Evolutionary conservation across 768 basidiomycete species (phyloP), one percentile per base, ranked within the genome.

Genomic region (Auricularia sp.): DNA sequence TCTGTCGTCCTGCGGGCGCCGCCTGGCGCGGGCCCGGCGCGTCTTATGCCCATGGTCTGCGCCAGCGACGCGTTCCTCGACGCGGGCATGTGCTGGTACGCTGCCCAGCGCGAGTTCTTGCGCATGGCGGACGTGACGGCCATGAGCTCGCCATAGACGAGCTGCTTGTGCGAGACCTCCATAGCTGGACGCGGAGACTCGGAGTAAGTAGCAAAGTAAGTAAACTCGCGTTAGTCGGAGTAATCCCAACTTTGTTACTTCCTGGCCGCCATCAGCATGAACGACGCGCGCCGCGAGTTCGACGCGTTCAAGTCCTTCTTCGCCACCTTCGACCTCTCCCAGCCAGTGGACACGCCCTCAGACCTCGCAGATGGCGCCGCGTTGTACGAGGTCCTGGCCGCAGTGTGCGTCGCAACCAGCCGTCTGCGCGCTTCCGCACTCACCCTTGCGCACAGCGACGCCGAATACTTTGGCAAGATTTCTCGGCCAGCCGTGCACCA

Each of bases 51-150:
- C 51, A 90, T 83, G 70, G 86, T 88, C 71, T 80, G 87, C 59
- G 89, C 89, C 47, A 93, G 77, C 83, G 71, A 88, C 88, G 68
- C 84, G 80, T 62, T 83, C 77, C 54, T 70, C 80, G 70, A 85
- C 80, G 33, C 83, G 69, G 56, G 64, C 83, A 70, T 86, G 83
- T 63, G 81, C 83, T 56, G 83, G 65, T 54, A 83, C 13, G 90
- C 85, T 18, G 95, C 90, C 96, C 96, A 98, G 54, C 97, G 85
- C 58, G 95, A 94, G 77, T 98, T 98, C 80, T 94, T 93, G 75
- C 96, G 90, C 95, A 99, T 98, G 21, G 86, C 83, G 2, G 92
- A 90, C 42, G 94, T 97, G 69, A 98, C 92, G 18, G 91, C 81
- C 62, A 94, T 82, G 67, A 98, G 90, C 79, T 98, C 94, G 54